Evolutionary conservation across 2,329 filamentous ascomycete genomes (phyloP).

Genomic region (Penicillium crustosum): DNA sequence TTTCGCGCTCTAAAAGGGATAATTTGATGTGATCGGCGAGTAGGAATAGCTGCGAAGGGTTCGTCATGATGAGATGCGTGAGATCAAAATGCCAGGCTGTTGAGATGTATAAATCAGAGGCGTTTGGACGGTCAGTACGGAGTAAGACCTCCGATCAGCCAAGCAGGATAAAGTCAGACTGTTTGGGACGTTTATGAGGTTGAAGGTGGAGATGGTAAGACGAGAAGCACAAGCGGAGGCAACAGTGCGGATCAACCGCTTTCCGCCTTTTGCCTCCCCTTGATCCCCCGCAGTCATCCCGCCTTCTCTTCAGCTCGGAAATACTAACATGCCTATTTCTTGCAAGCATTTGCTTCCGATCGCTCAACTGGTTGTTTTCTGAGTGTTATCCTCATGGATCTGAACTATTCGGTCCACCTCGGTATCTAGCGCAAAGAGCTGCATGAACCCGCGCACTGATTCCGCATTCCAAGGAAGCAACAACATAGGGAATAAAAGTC

Average conservation of each 20-base stretch:
- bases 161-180: not conserved
- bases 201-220: slow-evolving; percentile 14
- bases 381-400: slow-evolving; percentile 26
- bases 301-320: slow-evolving; percentile 10
- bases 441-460: slow-evolving; percentile 15
- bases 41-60: slow-evolving; percentile 76
- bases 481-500: slow-evolving; percentile 1
- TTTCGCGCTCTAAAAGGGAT: slow-evolving; percentile 86
- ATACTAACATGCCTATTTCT: not conserved
- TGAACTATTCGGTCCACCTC: slow-evolving; percentile 15
- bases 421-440: slow-evolving; percentile 20
- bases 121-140: slow-evolving; percentile 1
- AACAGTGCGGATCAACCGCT: slow-evolving; percentile 24
- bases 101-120: not conserved
- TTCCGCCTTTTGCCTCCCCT: slow-evolving; percentile 21
- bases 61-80: slow-evolving; percentile 45
- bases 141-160: slow-evolving; percentile 10
- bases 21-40: slow-evolving; percentile 97
- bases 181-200: not conserved
- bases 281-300: slow-evolving; percentile 17
- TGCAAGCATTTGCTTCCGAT: slow-evolving; percentile 3
- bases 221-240: slow-evolving; percentile 15
- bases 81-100: slow-evolving; percentile 6
- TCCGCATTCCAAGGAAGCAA: slow-evolving; percentile 10
- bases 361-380: slow-evolving; percentile 5